Conservation (phyloP, 345 rosid species). For the Populus davidiana region DNA sequence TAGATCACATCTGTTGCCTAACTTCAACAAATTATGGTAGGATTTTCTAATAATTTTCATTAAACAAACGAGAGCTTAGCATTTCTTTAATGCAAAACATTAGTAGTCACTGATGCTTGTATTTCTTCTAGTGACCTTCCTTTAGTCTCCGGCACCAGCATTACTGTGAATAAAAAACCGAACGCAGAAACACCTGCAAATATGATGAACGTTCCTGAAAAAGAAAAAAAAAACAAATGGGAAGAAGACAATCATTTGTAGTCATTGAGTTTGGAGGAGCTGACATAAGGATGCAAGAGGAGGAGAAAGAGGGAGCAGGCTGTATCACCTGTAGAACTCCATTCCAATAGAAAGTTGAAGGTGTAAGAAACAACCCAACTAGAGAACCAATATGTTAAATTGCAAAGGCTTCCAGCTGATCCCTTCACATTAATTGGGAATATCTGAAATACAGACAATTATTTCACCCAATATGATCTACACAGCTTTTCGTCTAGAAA, state of each 20-base stretch:
- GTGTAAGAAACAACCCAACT: constrained; percentile 43
- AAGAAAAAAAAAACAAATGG: too few species aligned
- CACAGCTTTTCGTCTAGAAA: too few species aligned
- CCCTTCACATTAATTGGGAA: constrained; percentile 52
- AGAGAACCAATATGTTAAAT: constrained; percentile 36
- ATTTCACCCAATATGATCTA: neutral
- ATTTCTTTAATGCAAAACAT: too few species aligned
- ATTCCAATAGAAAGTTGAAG: constrained; percentile 38
- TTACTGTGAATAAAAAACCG: neutral
- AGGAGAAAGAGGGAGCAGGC: neutral
- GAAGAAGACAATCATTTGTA: neutral
- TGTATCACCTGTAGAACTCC: constrained; percentile 36
- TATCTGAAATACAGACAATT: constrained; percentile 21
- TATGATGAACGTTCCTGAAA: too few species aligned
- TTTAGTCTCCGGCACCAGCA: constrained; percentile 18
- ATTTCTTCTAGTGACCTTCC: constrained; percentile 18
- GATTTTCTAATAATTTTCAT: too few species aligned
- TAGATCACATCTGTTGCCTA: too few species aligned
- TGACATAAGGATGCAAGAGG: neutral
- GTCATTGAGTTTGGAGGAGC: neutral
- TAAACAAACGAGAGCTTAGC: too few species aligned
- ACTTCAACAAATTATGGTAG: too few species aligned
- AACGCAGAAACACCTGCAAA: too few species aligned
- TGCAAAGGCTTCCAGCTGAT: constrained; percentile 43
- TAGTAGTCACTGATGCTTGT: neutral